Conservation (phyloP, 768 basidiomycete genomes). For the Mycena galericulata region DNA sequence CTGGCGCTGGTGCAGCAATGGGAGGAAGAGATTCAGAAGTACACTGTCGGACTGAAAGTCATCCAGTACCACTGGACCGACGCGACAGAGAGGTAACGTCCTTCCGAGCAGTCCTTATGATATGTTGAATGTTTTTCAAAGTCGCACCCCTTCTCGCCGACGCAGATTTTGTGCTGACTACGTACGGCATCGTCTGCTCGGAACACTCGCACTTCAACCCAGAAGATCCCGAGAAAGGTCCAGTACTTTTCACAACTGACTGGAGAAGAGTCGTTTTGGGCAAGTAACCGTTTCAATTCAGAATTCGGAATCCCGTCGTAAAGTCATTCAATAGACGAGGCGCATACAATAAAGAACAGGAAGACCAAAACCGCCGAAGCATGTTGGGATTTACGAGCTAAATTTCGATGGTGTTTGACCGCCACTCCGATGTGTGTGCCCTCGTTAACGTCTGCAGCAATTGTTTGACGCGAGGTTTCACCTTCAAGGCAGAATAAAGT, state of each 20-base stretch:
- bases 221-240: conserved; percentile 21
- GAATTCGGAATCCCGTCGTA: background rate
- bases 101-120: background rate
- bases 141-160: conserved; percentile 66
- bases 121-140: conserved; percentile 41
- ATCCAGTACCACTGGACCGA: conserved; percentile 86
- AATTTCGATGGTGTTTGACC: conserved; percentile 90
- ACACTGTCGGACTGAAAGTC: conserved; percentile 68
- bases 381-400: conserved; percentile 77
- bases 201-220: conserved; percentile 73
- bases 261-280: conserved; percentile 92
- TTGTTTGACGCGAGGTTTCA: background rate
- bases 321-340: conserved; percentile 72
- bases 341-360: conserved; percentile 92
- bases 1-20: conserved; percentile 91
- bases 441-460: background rate
- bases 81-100: conserved; percentile 71
- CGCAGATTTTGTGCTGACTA: conserved; percentile 84
- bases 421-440: conserved; percentile 79
- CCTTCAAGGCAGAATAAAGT: conserved; percentile 25
- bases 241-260: conserved; percentile 81
- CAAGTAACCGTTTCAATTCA: conserved; percentile 45
- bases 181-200: conserved; percentile 84
- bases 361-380: conserved; percentile 82
- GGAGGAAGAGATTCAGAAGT: conserved; percentile 84